Evolutionary conservation across 2,329 filamentous ascomycete genomes (phyloP).

Genomic region (Botryotinia globosa): DNA sequence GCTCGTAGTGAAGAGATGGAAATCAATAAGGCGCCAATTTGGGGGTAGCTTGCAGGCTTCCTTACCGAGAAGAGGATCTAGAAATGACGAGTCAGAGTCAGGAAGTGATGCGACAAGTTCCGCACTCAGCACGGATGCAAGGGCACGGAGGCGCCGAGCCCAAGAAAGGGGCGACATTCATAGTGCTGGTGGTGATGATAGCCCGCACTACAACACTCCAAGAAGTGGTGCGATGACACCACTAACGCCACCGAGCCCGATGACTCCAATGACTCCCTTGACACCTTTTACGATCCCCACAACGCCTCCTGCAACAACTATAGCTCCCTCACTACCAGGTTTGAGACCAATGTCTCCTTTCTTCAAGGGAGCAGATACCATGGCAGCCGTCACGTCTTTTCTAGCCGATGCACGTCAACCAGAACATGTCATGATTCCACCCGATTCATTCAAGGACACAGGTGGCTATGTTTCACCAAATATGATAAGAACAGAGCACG

Average conservation of each 20-base stretch:
- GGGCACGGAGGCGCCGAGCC: constrained; percentile 30
- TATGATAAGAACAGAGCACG: constrained; percentile 7
- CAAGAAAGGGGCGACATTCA: constrained; percentile 36
- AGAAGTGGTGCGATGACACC: constrained; percentile 22
- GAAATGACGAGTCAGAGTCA: constrained; percentile 18
- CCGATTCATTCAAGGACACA: neutral
- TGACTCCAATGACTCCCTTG: constrained; percentile 17
- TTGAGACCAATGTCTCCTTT: constrained; percentile 3
- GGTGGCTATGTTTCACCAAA: constrained; percentile 16
- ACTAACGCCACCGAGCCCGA: neutral
- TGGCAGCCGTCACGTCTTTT: neutral
- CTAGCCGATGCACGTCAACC: neutral
- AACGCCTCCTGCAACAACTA: neutral
- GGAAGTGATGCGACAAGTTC: constrained; percentile 23
- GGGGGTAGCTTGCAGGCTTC: constrained; percentile 31
- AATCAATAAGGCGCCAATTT: constrained; percentile 30
- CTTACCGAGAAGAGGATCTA: constrained; percentile 23
- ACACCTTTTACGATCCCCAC: neutral
- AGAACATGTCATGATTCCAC: constrained; percentile 24
- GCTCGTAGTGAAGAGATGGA: constrained; percentile 36
- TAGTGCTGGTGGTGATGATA: constrained; percentile 30
- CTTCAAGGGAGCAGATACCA: neutral
- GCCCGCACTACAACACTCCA: constrained; percentile 31
- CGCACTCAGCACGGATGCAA: constrained; percentile 28
- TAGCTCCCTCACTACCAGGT: neutral